Evolutionary conservation across 2,329 filamentous ascomycete genomes (phyloP).

Genomic region (Torrubiellomyces zombiae): DNA sequence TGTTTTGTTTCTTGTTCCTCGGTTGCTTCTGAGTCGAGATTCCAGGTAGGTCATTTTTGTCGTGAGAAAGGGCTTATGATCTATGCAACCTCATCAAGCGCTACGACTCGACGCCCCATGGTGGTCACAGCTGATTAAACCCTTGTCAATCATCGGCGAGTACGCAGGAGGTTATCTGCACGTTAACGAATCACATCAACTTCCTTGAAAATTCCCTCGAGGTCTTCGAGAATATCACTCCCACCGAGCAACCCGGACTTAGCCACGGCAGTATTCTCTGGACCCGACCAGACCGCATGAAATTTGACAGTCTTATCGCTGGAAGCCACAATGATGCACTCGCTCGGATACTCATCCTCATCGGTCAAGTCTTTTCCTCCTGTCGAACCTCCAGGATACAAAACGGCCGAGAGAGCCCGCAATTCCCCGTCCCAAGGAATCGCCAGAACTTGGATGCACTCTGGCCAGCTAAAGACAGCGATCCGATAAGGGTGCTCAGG

Average conservation of each 20-base stretch:
- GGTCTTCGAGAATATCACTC: constrained; percentile 68
- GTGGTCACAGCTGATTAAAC: neutral
- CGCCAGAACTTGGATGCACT: constrained; percentile 68
- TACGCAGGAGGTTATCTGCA: neutral
- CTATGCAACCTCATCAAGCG: too few relatives aligned
- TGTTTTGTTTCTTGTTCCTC: too few relatives aligned
- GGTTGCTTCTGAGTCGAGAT: too few relatives aligned
- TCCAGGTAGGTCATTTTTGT: too few relatives aligned
- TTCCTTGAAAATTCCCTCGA: constrained; percentile 66
- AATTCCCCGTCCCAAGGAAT: constrained; percentile 71
- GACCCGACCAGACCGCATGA: constrained; percentile 78
- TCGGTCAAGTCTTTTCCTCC: constrained; percentile 11
- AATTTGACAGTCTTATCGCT: constrained; percentile 91
- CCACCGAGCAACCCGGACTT: constrained; percentile 53
- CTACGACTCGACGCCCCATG: too few relatives aligned
- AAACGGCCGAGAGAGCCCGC: constrained; percentile 72
- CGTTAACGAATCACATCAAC: constrained; percentile 55
- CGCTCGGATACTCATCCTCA: constrained; percentile 16
- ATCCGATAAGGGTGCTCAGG: constrained; percentile 81
- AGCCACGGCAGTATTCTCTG: constrained; percentile 33
- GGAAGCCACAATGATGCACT: constrained; percentile 74
- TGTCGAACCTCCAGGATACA: constrained; percentile 46
- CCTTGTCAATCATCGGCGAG: neutral
- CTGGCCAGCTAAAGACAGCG: constrained; percentile 88
- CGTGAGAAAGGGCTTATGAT: too few relatives aligned